Conservation (phyloP, 2,329 filamentous ascomycete species). For the Fusarium floridanum region DNA sequence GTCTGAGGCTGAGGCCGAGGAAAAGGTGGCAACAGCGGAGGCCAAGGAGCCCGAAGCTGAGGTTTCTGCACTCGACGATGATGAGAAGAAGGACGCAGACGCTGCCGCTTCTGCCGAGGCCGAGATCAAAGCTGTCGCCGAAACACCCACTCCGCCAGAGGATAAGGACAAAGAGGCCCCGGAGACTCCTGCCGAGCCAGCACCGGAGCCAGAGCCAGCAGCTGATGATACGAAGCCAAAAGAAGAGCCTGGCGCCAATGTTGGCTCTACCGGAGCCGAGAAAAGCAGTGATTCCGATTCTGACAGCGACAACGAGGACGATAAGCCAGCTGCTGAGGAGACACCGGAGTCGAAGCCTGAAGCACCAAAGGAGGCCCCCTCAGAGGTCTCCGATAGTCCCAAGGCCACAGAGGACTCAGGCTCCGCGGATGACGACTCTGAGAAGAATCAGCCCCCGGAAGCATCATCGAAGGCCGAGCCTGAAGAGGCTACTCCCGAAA, state of each 20-base stretch:
- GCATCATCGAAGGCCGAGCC: conserved; percentile 9
- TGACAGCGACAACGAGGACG: conserved; percentile 4
- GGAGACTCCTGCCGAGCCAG: conserved; percentile 8
- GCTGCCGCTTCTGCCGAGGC: not conserved
- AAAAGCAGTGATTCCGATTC: conserved; percentile 2
- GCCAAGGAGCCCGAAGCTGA: conserved; percentile 3
- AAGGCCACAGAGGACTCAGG: not conserved
- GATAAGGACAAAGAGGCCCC: conserved; percentile 11
- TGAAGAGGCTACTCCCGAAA: conserved; percentile 5
- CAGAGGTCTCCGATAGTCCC: conserved; percentile 1
- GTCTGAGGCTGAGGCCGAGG: not conserved
- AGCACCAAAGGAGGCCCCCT: conserved; percentile 3
- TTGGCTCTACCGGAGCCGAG: not conserved
- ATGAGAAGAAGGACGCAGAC: conserved; percentile 1
- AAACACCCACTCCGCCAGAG: conserved; percentile 7
- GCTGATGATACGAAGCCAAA: conserved; percentile 5
- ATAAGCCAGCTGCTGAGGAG: not conserved
- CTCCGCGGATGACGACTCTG: not conserved
- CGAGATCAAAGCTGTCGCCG: not conserved
- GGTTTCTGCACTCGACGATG: not conserved
- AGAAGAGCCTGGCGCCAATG: not conserved
- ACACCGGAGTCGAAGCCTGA: not conserved
- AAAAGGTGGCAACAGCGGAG: conserved; percentile 5
- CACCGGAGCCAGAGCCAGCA: not conserved
- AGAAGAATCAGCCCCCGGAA: conserved; percentile 16